Evolutionary conservation across 2,329 filamentous ascomycete species (phyloP), one percentile per base, ranked within the genome.

Genomic region (Whalleya microplaca): DNA sequence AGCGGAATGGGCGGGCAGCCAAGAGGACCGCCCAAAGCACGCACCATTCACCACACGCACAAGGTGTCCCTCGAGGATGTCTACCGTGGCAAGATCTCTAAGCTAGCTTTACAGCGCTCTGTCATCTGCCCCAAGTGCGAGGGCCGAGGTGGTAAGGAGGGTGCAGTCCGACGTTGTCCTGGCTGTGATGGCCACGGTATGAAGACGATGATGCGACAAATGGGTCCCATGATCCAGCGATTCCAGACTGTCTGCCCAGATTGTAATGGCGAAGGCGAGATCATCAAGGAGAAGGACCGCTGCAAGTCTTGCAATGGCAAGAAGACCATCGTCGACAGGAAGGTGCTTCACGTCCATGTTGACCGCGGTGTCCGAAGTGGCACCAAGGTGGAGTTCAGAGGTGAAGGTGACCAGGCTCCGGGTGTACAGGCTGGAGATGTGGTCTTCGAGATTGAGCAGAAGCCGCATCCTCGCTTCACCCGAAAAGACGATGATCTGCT

Each of bases 201-300:
- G 91, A 98, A 98, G 89, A 97, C 91, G 41, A 98, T 99, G 94
- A 97, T 99, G 95, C 90, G 96, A 73, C 95, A 99, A 79, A 98
- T 99, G 93, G 95, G 95, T 49, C 95, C 95, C 58, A 99, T 99
- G 95, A 98, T 99, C 68, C 96, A 99, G 80, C 91, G 95, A 56
- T 99, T 99, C 87, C 95, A 99, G 83, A 98, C 94, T 27, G 93
- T 97, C 69, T 99, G 95, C 84, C 91, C 93, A 23, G 96, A 99
- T 79, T 99, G 95, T 75, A 94, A 95, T 68, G 96, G 96, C 62
- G 95, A 99, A 77, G 94, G 95, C 59, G 95, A 99, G 81, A 92
- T 89, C 64, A 94, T 99, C 75, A 92, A 91, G 72, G 94, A 98
- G 66, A 96, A 96, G 82, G 95, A 99, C 75, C 90, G 92, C 71